Base-by-base conservation (phyloP, 352 stramenopile species). In the Globisporangium nunn region DNA sequence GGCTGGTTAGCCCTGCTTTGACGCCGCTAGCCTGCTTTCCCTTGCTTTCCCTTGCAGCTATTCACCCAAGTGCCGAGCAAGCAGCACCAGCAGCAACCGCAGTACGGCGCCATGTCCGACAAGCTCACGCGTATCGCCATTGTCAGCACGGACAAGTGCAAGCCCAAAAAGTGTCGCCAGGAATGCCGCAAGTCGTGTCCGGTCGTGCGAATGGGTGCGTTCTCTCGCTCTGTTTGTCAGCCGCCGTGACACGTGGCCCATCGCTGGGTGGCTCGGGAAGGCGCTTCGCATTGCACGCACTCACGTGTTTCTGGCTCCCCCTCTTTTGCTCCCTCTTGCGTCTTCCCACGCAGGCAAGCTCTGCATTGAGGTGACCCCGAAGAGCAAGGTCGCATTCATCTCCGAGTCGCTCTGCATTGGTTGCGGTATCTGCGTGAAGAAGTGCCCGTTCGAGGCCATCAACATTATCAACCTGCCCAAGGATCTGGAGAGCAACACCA, bases 401-500 rank as follows among this genome's bases (percentile, higher is more conserved):
- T 98, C 93, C 44, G 97, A 99, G 75, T 67, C 68, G 76, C 91
- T 99, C 28, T 99, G 97, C 73, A 99, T 99, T 64, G 97, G 97
- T 66, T 99, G 97, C 70, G 97, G 97, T 86, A 99, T 99, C 68
- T 99, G 97, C 73, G 97, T 99, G 7, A 99, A 99, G 83, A 99
- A 99, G 72, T 99, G 97, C 69, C 97, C 97, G 28, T 99, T 99
- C 63, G 96, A 99, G 59, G 97, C 97, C 37, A 99, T 99, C 59
- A 96, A 93, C 67, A 99, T 99, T 64, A 99, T 99, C 86, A 99
- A 99, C 72, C 68, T 99, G 55, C 97, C 97, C 45, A 99, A 99
- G 74, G 88, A 98, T 73, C 80, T 99, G 6, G 95, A 99, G 62
- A 93, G 75, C 68, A 98, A 99, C 70, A 99, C 96, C n/a, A 99